A percentile compares a stretch with the other conserved stretches of the same genome.
These are phyloP conservation scores for Macrolepiota dolichaula DNA, from an alignment of 768 basidiomycete genomes.

Conservation along the genomic window DNA sequence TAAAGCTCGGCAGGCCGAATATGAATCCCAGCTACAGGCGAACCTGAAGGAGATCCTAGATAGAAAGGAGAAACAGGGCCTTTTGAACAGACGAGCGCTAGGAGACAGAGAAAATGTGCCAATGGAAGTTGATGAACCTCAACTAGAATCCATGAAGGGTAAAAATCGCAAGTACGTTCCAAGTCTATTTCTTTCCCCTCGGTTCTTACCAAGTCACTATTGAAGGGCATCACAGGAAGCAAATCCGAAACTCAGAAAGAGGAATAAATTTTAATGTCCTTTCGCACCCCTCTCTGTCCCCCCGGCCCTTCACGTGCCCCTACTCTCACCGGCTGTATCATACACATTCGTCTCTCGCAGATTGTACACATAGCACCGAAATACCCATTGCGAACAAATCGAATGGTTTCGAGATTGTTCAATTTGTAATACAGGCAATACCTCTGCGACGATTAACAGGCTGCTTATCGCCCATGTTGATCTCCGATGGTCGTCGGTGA, in stretches of 20 bases:
- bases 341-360: background rate
- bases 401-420: background rate
- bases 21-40: constrained; percentile 51
- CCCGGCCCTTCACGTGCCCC: background rate
- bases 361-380: constrained; percentile 7
- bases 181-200: background rate
- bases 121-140: constrained; percentile 70
- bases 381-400: background rate
- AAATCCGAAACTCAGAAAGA: constrained; percentile 51
- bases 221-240: constrained; percentile 38
- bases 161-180: constrained; percentile 61
- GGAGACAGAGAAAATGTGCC: constrained; percentile 32
- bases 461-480: background rate
- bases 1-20: constrained; percentile 43
- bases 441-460: background rate
- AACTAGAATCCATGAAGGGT: constrained; percentile 35
- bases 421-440: background rate
- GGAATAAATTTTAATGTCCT: constrained; percentile 45
- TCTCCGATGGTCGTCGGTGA: background rate
- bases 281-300: background rate
- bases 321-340: background rate
- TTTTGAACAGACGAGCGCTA: constrained; percentile 2
- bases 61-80: constrained; percentile 52
- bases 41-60: constrained; percentile 62
- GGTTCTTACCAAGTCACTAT: constrained; percentile 1